phyloP scores from a whole-genome alignment of 1,139 yeast species.

The Petasospora rhodanensis region DNA sequence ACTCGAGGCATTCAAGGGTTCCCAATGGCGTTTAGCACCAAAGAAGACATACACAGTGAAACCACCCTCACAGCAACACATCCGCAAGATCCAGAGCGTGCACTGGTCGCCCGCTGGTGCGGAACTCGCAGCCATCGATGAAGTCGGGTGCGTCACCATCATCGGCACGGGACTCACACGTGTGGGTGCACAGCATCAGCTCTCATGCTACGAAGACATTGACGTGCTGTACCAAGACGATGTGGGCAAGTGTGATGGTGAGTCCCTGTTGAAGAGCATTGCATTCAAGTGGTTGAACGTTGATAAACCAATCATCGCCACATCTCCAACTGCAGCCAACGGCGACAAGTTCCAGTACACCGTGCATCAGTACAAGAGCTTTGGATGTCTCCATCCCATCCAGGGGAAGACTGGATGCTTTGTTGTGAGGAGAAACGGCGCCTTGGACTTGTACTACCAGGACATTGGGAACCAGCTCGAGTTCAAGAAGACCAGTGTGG shows the following conservation, averaged over 20 bases:
- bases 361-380: conserved; percentile 53
- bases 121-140: conserved; percentile 39
- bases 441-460: conserved; percentile 54
- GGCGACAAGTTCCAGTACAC: conserved; percentile 41
- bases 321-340: conserved; percentile 44
- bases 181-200: conserved; percentile 14
- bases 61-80: conserved; percentile 20
- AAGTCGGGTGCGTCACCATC: conserved; percentile 35
- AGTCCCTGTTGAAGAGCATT: conserved; percentile 7
- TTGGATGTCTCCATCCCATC: conserved; percentile 67
- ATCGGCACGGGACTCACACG: conserved; percentile 23
- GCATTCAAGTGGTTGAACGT: conserved; percentile 67
- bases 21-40: conserved; percentile 59
- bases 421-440: conserved; percentile 61
- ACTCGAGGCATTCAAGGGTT: conserved; percentile 60
- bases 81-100: conserved; percentile 29
- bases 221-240: conserved; percentile 34
- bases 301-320: conserved; percentile 57
- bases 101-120: conserved; percentile 38
- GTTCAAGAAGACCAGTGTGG: conserved; percentile 37
- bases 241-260: conserved; percentile 18
- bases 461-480: conserved; percentile 55
- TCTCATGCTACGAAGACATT: conserved; percentile 26
- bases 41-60: conserved; percentile 41
- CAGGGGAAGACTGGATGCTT: conserved; percentile 69